Base-by-base conservation (phyloP, 1,284 basidiomycete species). In the Apiotrichum gamsii region DNA sequence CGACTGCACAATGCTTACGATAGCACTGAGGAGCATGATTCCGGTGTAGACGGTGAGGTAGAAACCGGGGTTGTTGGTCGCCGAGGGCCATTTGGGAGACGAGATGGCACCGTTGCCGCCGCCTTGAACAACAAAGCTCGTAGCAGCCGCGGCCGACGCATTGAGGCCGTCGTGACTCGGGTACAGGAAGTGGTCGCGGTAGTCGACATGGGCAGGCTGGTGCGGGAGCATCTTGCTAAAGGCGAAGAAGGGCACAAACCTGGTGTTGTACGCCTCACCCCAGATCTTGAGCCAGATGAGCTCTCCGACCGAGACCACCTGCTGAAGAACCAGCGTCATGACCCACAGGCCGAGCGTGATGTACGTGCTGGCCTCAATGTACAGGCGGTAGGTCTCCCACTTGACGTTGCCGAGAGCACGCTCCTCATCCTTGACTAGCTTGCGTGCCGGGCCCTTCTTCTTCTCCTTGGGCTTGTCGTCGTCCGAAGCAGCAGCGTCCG, bases 321-420 rank as follows among this genome's bases (percentile, higher is more conserved):
- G 65, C 32, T 45, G 43, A n/a, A 58, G 36, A 14, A 65, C 57
- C 4, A 73, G 52, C 8, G 69, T 42, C 46, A 66, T 53, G 11
- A 49, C 41, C 71, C 71, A 73, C 47, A 65, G 53, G 15, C 51
- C 43, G 70, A 70, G 72, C 4, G 66, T 67, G 29, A 60, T 56
- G 45, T 59, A 64, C 2, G 68, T 68, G 6, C 73, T 72, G 0
- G 75, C 71, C 11, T 65, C 76, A 49, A 90, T 74, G 65, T 90
- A 90, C 13, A 80, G 82, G 54, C 82, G 81, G 65, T 90, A 90
- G 36, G 88, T 82, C 2, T 69, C 64, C 83, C 83, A 85, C 61
- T 87, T 86, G 29, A 90, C 87, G 42, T 80, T 78, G 3, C 87
- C 87, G 1, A 77, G 76, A 34, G 84, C 82, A 18, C 87, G 74